Evolutionary conservation across 192 early-diverging fungal species (phyloP), one percentile per base, ranked within the genome.

Genomic region (Neocallimastix lanati): DNA sequence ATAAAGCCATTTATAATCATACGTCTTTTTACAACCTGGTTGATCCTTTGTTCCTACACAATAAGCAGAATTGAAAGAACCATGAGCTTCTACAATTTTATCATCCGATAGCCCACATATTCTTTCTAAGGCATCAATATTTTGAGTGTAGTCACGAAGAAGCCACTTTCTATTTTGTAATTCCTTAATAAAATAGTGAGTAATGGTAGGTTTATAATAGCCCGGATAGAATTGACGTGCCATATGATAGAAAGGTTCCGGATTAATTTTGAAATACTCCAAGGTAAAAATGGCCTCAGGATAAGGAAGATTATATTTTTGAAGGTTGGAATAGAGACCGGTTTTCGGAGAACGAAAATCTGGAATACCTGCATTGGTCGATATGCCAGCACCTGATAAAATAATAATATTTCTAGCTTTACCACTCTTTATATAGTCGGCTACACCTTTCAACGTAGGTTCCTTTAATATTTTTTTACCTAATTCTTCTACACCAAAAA

Each of bases 71-170:
- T 92, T 91, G 84, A 99, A 99, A 27, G 93, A 93, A 11, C 97
- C 97, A 87, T 99, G 97, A 0, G 97, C 95, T 80, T 97, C 96
- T 9, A 99, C 93, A 13, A 98, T 82, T n/a, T 67, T 67, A n/a
- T 11, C 11, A 67, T 67, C 50, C 50, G 16, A 18, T 67, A 67
- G 16, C 12, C 95, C 95, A 15, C 95, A 92, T 0, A 93, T 80
- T 14, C 94, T 90, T 85, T 99, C 97, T 14, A 99, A 84, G 13
- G 92, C 95, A 86, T 99, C 97, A 80, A 99, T 97, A 83, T 99
- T 99, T 83, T 67, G 97, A 29, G 96, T 98, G 83, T 94, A 97
- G 78, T 93, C 91, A 30, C 96, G 85, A 29, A 92, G 85, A 21
- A 99, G 86, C 28, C 93, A 21, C 0, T 89, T 86, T 79, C 93